These are phyloP conservation scores for Penicillium crustosum DNA, from an alignment of 2,329 filamentous ascomycete species.

Conservation along the genomic window DNA sequence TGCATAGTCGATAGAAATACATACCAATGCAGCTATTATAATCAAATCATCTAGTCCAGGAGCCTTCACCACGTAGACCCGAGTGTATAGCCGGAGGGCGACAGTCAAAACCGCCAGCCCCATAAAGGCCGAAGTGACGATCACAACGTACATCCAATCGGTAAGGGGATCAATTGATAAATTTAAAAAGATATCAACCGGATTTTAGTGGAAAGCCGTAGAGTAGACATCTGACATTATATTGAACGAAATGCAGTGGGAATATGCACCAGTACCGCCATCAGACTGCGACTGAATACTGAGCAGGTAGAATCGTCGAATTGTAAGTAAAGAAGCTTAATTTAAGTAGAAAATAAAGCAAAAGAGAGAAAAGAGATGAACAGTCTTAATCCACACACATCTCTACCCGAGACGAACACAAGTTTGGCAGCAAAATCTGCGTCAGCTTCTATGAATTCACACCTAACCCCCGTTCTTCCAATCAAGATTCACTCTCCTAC, in stretches of 20 bases:
- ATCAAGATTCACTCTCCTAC: background rate
- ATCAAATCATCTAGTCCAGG: constrained; percentile 33
- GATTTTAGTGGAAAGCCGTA: background rate
- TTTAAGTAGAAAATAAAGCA: background rate
- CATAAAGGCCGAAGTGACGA: constrained; percentile 23
- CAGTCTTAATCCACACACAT: background rate
- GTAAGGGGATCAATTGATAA: background rate
- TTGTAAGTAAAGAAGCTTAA: background rate
- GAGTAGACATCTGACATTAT: background rate
- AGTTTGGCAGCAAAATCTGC: background rate
- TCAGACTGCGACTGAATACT: background rate
- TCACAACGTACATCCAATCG: constrained; percentile 25
- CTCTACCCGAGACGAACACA: background rate
- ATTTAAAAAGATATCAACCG: background rate
- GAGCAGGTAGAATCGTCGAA: background rate
- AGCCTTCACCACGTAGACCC: constrained; percentile 23
- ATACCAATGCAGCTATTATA: constrained; percentile 24
- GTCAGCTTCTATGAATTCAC: background rate
- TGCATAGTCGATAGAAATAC: background rate
- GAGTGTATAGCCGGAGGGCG: constrained; percentile 24
- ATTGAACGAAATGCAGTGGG: background rate
- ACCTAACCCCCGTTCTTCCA: background rate
- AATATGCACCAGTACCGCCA: background rate
- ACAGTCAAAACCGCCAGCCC: constrained; percentile 22
- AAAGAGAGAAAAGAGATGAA: background rate